Evolutionary conservation across 306 rosid species (phyloP), one percentile per base, ranked within the genome.

Genomic region (Betula pendula): DNA sequence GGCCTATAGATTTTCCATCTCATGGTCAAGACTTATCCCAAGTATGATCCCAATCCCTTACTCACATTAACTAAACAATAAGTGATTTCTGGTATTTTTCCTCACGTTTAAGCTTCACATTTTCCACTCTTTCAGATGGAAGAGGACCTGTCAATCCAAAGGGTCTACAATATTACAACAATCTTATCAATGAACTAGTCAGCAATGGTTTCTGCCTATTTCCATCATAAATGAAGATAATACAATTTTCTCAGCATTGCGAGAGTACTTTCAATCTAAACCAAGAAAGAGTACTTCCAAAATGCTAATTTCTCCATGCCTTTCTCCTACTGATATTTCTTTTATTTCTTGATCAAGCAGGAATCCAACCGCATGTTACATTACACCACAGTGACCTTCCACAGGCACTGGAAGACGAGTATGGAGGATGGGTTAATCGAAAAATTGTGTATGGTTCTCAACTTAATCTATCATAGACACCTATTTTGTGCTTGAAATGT

Each of bases 341-440:
- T 29, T 72, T 33, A 14, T n/a, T n/a, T 62, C 63, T 38, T 22
- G 10, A 27, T 60, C 8, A 55, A 79, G 69, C 71, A 91, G 98
- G 93, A 77, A 91, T 93, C 72, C 80, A 93, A 69, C 88, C 98
- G 58, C 98, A 91, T 90, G 85, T 91, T 50, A 88, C 97, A 48
- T 40, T 91, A 55, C 67, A 81, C 62, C 90, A 91, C 49, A 52
- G 50, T 63, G 97, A 90, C 80, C 71, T 84, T 25, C 97, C 97
- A 35, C 96, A 91, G 70, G 72, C 85, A 73, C 87, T 93, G 24
- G 98, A 93, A 7, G 93, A 90, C 53, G 88, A 88, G 42, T 93
- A 93, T 35, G 91, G 86, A 73, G 98, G 96, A 79, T 91, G 94
- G 97, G n/a, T 90, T 69, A 86, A 85, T 60, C 78, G 70, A 56